Base-by-base conservation (phyloP, 225 moss, liverwort and hornwort species). In the Asterella californica region DNA sequence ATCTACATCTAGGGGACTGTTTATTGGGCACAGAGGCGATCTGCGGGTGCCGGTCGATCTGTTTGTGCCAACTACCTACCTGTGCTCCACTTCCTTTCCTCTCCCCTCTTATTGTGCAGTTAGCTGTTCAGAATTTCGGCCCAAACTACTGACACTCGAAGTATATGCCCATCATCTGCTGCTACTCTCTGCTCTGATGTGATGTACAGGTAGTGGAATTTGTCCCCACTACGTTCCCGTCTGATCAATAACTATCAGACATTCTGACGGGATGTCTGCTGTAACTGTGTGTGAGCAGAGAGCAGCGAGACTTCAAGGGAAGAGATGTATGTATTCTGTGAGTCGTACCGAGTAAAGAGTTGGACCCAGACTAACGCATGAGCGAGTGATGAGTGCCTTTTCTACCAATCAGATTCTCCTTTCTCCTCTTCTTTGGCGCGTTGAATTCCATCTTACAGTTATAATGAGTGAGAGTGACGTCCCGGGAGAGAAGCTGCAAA, bases 11-110 rank as follows among this genome's bases (percentile, higher is more conserved):
- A 42, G 42, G 42, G 7, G 42, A 3, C 42, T 7, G 42, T 42
- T 15, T 67, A 67, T 36, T 36, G 67, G 67, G 2, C 33, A 32
- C 67, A 67, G 15, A 67, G 42, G 67, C 19, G 32, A 67, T 36
- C 32, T 36, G 67, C 65, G 32, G 65, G 65, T 65, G 65, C 11
- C 32, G 30, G 33, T 42, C 37, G 4, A 38, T 33, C 42, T 70
- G 42, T 10, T 67, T 33, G 67, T 33, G 15, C 67, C 67, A 12
- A 46, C 70, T 46, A 46, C 38, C 24, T 24, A 45, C 45, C 38
- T 25, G 45, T 70, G 70, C 45, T 70, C 70, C 70, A 70, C 45
- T 70, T 67, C 67, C 67, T 33, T 37, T 67, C 36, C 33, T 70
- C 70, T 67, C 36, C 10, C 38, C 45, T 70, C 38, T 4, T 70